These are phyloP conservation scores for Aurifilum marmelostoma DNA, from an alignment of 2,329 filamentous ascomycete species.

Conservation along the genomic window DNA sequence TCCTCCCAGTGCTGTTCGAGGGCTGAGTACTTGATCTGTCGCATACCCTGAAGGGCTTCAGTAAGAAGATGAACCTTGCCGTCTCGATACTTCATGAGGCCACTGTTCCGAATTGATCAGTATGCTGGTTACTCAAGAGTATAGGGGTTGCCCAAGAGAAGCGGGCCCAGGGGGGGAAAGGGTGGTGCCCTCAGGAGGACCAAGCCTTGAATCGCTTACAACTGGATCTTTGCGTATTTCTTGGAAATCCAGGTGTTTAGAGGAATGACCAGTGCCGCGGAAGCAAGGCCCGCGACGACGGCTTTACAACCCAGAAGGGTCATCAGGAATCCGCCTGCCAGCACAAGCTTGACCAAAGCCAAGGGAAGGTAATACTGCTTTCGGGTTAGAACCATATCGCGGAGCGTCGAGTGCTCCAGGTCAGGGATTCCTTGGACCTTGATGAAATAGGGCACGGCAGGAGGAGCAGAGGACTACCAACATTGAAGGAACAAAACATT, in stretches of 20 bases:
- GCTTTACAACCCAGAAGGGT: slow-evolving; percentile 40
- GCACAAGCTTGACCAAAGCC: slow-evolving; percentile 40
- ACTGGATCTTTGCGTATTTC: slow-evolving; percentile 38
- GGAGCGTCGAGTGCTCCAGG: background rate
- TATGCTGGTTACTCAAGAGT: background rate
- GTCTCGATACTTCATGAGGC: slow-evolving; percentile 42
- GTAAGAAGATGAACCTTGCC: slow-evolving; percentile 41
- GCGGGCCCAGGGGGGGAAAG: too few relatives aligned
- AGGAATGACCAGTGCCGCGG: slow-evolving; percentile 36
- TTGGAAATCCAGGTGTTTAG: slow-evolving; percentile 37
- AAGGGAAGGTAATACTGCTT: slow-evolving; percentile 38
- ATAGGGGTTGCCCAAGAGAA: background rate
- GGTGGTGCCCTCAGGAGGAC: background rate
- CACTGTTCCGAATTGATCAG: slow-evolving; percentile 15
- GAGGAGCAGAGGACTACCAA: slow-evolving; percentile 7
- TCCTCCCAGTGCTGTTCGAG: slow-evolving; percentile 41
- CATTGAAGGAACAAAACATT: slow-evolving; percentile 29
- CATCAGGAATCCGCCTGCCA: slow-evolving; percentile 39
- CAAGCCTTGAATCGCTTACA: slow-evolving; percentile 19
- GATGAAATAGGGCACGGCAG: background rate
- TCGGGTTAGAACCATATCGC: slow-evolving; percentile 28
- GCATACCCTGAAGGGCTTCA: slow-evolving; percentile 43
- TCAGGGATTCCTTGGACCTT: background rate
- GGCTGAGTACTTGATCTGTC: slow-evolving; percentile 44
- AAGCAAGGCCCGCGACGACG: slow-evolving; percentile 37